Percentiles rank a stretch among this genome's conserved stretches.
Conservation (phyloP, 2,329 filamentous ascomycete species). For the Monosporascus cannonballus region DNA sequence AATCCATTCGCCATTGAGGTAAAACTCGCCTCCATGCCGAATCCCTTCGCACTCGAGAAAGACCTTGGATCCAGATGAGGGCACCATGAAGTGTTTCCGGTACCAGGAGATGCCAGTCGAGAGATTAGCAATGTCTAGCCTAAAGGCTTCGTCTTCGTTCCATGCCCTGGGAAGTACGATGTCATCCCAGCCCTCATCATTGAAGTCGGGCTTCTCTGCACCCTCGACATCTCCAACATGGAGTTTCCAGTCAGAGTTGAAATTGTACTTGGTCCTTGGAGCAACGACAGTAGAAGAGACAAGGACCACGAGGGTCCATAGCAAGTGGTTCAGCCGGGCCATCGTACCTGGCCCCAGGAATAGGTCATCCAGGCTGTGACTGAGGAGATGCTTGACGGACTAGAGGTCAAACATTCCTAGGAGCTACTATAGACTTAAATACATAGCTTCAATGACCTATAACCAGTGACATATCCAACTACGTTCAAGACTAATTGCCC, state of each 20-base stretch:
- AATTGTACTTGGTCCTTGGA: not conserved
- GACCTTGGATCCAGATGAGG: not conserved
- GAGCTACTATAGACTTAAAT: no score
- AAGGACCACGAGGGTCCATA: no score
- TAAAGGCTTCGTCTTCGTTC: slow-evolving; percentile 1
- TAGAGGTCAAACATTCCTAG: no score
- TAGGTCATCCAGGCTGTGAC: no score
- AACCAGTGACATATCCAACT: no score
- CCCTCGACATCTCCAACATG: not conserved
- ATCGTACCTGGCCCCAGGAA: no score
- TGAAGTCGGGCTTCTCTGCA: not conserved
- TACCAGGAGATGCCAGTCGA: not conserved
- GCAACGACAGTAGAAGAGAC: not conserved
- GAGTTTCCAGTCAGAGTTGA: slow-evolving; percentile 1
- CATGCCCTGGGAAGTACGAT: not conserved
- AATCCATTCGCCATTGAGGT: not conserved
- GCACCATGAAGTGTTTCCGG: not conserved
- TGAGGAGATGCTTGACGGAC: no score
- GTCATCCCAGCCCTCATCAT: not conserved
- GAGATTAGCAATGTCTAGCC: not conserved
- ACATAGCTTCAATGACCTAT: no score
- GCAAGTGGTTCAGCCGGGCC: no score
- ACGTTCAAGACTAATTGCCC: no score
- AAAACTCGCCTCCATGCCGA: not conserved
- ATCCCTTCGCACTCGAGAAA: slow-evolving; percentile 1